A percentile compares a stretch with the other conserved stretches of the same genome.
These are phyloP conservation scores for Cutaneotrichosporon spelunceum DNA, from an alignment of 1,284 basidiomycete species.

Conservation along the genomic window DNA sequence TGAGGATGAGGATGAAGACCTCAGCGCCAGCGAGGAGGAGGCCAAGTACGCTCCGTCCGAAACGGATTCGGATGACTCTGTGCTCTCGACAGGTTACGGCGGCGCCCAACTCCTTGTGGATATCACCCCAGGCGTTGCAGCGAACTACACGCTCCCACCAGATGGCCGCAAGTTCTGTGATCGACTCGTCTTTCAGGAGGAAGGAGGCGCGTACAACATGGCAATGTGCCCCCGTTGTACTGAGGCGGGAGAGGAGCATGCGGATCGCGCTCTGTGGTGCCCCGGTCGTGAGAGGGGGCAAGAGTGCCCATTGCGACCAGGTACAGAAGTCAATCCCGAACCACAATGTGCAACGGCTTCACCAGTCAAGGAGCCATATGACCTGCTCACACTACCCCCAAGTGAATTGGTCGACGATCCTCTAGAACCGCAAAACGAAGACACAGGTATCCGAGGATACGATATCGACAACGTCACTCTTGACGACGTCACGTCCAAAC, in stretches of 20 bases:
- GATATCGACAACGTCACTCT: not conserved
- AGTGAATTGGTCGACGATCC: not conserved
- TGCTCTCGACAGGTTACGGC: not conserved
- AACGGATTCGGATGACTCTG: not conserved
- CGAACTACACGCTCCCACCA: slow-evolving; percentile 11
- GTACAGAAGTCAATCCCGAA: not conserved
- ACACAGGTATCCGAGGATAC: not conserved
- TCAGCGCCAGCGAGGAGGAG: not conserved
- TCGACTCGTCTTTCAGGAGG: not conserved
- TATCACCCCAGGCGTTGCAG: not conserved
- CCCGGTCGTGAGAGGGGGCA: not conserved
- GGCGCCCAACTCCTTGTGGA: slow-evolving; percentile 4
- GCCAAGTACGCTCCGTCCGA: not conserved
- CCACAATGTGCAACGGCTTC: not conserved
- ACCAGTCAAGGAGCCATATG: not conserved
- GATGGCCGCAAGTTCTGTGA: not conserved
- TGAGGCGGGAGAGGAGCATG: slow-evolving; percentile 4
- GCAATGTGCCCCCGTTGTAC: slow-evolving; percentile 1
- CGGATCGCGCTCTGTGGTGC: slow-evolving; percentile 16
- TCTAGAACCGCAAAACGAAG: not conserved
- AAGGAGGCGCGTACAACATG: not conserved
- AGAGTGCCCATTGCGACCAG: not conserved
- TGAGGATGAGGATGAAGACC: not conserved
- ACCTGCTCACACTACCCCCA: not conserved
- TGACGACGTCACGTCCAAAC: not conserved